Base-by-base conservation (phyloP, 2,329 filamentous ascomycete species). In the Bipolaris oryzae region DNA sequence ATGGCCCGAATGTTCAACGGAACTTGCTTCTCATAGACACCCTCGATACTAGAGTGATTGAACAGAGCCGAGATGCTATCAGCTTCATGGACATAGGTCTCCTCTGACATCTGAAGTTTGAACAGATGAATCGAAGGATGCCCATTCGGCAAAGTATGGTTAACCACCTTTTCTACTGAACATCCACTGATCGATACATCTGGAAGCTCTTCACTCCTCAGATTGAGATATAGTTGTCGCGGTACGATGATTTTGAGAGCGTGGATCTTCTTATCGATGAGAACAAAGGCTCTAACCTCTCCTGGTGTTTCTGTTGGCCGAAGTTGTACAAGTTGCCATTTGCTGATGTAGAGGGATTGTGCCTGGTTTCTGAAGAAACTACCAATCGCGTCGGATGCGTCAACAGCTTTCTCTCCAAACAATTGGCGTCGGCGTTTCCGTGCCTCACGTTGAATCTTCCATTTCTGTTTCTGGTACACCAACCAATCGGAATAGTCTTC, bases 381-480 rank as follows among this genome's bases (percentile, higher is more conserved):
- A 53, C 88, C 89, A 63, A 89, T 81, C 0, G 83, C 82, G 71
- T 89, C 86, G 2, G 82, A 81, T 13, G 83, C 79, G 66, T 84
- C 80, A 46, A 81, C 82, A 10, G 88, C 85, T 55, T 89, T 88
- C 69, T 99, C 94, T 57, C 95, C 95, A 69, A 99, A 99, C 0
- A 99, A 81, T 74, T 99, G 95, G 46, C 94, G 86, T 62, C 96
- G 85, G 41, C 94, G 88, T 58, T 89, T 84, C 20, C 95, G 87
- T 33, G 94, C 92, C 74, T 96, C 90, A 71, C 92, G 96, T 74
- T 99, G 95, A 35, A 98, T 89, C 79, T 94, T 97, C 95, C 95
- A 99, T 77, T 99, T 99, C 79, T 93, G 87, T 77, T 99, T 99
- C 74, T 99, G 95, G 70, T 98, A 98, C 70, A 89, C 84, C 50